Percentiles rank a stretch among this genome's conserved stretches.
Conservation (phyloP, 2,329 filamentous ascomycete species). For the Penicillium fuscoglaucum region DNA sequence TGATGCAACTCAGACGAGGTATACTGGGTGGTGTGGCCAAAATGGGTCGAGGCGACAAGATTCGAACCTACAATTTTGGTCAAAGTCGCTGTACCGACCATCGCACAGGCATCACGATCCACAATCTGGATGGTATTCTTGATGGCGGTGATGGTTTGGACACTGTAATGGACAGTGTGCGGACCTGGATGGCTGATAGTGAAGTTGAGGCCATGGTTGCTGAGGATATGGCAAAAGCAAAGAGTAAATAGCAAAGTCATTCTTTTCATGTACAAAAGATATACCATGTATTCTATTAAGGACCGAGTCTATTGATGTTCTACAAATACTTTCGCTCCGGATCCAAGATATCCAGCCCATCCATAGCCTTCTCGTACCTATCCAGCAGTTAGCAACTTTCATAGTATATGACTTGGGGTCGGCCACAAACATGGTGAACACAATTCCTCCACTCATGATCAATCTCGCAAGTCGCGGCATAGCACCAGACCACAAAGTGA, state of each 20-base stretch:
- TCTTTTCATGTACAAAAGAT: constrained; percentile 5
- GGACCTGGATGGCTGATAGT: constrained; percentile 70
- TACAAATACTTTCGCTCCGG: constrained; percentile 82
- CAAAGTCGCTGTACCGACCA: constrained; percentile 87
- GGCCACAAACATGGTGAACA: constrained; percentile 78
- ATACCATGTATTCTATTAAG: constrained; percentile 23
- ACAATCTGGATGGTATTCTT: constrained; percentile 79
- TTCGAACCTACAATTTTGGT: constrained; percentile 82
- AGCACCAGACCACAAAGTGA: constrained; percentile 94
- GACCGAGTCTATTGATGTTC: constrained; percentile 9
- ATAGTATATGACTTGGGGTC: background rate
- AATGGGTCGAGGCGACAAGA: constrained; percentile 89
- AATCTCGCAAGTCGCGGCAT: constrained; percentile 79
- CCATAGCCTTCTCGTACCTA: constrained; percentile 92
- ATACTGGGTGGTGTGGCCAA: constrained; percentile 73
- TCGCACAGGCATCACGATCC: constrained; percentile 73
- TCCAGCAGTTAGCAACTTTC: constrained; percentile 15
- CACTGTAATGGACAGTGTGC: constrained; percentile 74
- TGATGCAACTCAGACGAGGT: constrained; percentile 70
- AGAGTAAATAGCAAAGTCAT: constrained; percentile 10
- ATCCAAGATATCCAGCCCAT: constrained; percentile 75
- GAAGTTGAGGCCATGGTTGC: constrained; percentile 71
- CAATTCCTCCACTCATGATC: constrained; percentile 90
- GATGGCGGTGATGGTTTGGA: constrained; percentile 72
- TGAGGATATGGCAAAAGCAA: constrained; percentile 57